These are phyloP conservation scores for Xylaria curta DNA, from an alignment of 495 filamentous ascomycete species.

Conservation along the genomic window DNA sequence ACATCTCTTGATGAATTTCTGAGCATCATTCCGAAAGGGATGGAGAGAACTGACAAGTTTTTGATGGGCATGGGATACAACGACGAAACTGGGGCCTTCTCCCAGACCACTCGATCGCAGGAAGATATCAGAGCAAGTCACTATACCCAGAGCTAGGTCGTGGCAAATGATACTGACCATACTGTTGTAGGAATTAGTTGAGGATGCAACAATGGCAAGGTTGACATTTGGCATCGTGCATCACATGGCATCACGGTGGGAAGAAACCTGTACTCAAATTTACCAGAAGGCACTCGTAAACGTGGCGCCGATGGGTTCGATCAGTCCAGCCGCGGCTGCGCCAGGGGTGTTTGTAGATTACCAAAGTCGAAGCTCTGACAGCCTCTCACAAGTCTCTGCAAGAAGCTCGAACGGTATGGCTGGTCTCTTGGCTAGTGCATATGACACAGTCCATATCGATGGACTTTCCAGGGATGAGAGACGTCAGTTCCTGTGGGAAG, in stretches of 20 bases:
- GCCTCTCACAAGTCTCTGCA: neutral
- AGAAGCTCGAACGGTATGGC: neutral
- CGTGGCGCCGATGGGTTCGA: neutral
- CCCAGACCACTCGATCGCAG: neutral
- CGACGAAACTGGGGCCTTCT: neutral
- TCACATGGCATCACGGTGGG: neutral
- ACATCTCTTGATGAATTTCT: neutral
- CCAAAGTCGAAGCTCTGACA: neutral
- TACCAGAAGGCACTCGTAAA: neutral
- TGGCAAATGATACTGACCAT: neutral
- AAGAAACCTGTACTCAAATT: neutral
- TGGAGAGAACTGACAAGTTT: neutral
- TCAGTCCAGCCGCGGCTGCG: neutral
- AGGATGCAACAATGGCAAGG: neutral
- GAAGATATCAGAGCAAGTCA: neutral
- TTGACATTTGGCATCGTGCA: constrained; percentile 3
- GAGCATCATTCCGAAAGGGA: neutral
- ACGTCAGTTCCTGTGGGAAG: neutral
- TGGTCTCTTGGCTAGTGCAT: neutral
- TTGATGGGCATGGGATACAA: neutral
- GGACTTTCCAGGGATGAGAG: neutral
- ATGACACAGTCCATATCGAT: neutral
- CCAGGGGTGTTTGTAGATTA: neutral
- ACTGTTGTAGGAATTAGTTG: neutral
- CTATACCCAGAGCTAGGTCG: neutral